Percentiles rank a stretch among this genome's conserved stretches.
Evolutionary conservation across 371 early-diverging fungal genomes (phyloP).

Genomic region (Funneliformis caledonium): DNA sequence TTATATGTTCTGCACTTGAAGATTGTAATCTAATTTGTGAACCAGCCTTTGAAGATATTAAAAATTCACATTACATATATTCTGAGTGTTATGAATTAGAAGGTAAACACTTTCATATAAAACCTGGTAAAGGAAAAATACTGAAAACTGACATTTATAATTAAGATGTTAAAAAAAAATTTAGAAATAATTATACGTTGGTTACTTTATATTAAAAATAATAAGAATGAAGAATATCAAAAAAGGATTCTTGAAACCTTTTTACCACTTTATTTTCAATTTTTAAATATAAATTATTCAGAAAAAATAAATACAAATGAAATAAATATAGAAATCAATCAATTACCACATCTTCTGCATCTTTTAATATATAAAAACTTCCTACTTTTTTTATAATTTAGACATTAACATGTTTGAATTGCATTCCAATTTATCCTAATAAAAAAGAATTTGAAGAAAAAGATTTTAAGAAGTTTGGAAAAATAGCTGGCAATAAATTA

Average conservation of each 20-base stretch:
- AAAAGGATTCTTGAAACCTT: background rate
- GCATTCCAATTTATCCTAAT: background rate
- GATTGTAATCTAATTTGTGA: background rate
- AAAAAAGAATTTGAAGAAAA: conserved; percentile 2
- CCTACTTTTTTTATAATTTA: too few species aligned
- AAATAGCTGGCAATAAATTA: background rate
- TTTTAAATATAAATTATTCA: background rate
- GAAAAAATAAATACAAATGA: too few species aligned
- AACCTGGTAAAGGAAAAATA: background rate
- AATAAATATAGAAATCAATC: too few species aligned
- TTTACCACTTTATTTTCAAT: background rate
- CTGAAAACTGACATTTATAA: background rate
- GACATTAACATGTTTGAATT: background rate
- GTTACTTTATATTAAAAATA: background rate
- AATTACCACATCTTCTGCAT: too few species aligned
- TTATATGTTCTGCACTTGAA: background rate
- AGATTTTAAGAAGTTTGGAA: background rate
- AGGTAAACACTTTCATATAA: background rate
- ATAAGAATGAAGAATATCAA: background rate
- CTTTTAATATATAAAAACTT: background rate
- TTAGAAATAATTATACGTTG: background rate
- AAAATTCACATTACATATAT: background rate
- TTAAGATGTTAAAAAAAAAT: background rate
- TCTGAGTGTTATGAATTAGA: too few species aligned
- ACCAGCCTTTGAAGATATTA: background rate